phyloP scores from a whole-genome alignment of 805 yeast species.

The Saturnispora serradocipensis region DNA sequence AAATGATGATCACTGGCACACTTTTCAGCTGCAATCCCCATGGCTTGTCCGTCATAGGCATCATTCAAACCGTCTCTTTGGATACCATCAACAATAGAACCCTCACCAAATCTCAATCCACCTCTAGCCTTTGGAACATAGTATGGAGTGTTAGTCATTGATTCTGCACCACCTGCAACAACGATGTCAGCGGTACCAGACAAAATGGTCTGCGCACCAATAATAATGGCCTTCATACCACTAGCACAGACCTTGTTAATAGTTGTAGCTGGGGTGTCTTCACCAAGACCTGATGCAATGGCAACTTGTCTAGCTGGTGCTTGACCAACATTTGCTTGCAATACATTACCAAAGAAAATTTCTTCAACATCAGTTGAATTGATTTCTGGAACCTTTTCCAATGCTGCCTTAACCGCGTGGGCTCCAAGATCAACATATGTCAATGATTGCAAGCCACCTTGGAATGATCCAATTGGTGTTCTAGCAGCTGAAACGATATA shows the following conservation, averaged over 20 bases:
- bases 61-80: constrained; percentile 90
- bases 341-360: constrained; percentile 84
- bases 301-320: constrained; percentile 99
- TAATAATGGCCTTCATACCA: constrained; percentile 83
- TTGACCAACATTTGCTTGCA: constrained; percentile 91
- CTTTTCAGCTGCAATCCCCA: constrained; percentile 98
- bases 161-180: constrained; percentile 96
- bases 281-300: constrained; percentile 75
- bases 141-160: constrained; percentile 94
- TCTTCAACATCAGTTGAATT: constrained; percentile 76
- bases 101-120: constrained; percentile 87
- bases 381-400: constrained; percentile 74
- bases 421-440: constrained; percentile 82
- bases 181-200: constrained; percentile 89
- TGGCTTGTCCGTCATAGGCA: constrained; percentile 78
- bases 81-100: constrained; percentile 73
- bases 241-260: constrained; percentile 97
- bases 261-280: constrained; percentile 76
- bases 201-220: constrained; percentile 83
- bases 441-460: constrained; percentile 69
- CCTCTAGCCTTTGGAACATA: constrained; percentile 76
- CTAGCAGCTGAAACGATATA: constrained; percentile 88
- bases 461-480: constrained; percentile 95
- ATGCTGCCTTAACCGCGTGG: constrained; percentile 83
- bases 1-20: constrained; percentile 77